Base-by-base conservation (phyloP, 2,329 filamentous ascomycete species). In the Pseudopyrenochaeta lycopersici region DNA sequence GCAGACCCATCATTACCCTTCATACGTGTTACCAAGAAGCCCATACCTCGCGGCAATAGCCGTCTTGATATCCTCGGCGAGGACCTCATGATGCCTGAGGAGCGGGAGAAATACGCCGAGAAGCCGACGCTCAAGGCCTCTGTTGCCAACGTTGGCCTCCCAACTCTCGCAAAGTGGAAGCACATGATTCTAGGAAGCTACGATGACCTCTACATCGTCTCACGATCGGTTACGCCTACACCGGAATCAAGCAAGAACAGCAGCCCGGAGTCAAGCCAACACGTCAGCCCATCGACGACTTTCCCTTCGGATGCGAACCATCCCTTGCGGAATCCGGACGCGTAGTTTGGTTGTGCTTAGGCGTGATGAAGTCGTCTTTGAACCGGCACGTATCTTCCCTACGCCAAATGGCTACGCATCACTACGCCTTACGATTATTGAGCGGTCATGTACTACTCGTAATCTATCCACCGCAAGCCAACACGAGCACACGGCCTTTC, bases 181-280 rank as follows among this genome's bases (percentile, higher is more conserved):
- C 74, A 78, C 33, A 68, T 81, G 57, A 63, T 82, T 14, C 70
- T 80, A 51, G 77, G 79, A 50, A 76, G 73, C 51, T 82, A 76
- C 56, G 74, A 79, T 20, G 76, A 81, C 31, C 72, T 82, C n/a
- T 82, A 79, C 65, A 81, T 82, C 54, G 77, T 82, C 15, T 79
- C 75, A 43, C 73, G 77, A 15, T 76, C 79, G 36, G 67, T 68
- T 43, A 68, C 68, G 14, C 64, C 64, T 23, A 67, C 68, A 29
- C 72, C 73, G 4, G 60, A 66, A 21, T 75, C 63, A 33, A 77
- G 74, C 35, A 74, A 76, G 29, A 71, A 76, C 54, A 74, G 56
- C 52, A 75, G 72, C n/a, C 73, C 73, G 1, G 71, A 76, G 55
- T 69, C 63, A 17, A 75, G 71, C 33, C 71, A 75, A 64, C 71